These are phyloP conservation scores for Coniferiporia weirii DNA, from an alignment of 1,284 basidiomycete genomes.

Conservation along the genomic window DNA sequence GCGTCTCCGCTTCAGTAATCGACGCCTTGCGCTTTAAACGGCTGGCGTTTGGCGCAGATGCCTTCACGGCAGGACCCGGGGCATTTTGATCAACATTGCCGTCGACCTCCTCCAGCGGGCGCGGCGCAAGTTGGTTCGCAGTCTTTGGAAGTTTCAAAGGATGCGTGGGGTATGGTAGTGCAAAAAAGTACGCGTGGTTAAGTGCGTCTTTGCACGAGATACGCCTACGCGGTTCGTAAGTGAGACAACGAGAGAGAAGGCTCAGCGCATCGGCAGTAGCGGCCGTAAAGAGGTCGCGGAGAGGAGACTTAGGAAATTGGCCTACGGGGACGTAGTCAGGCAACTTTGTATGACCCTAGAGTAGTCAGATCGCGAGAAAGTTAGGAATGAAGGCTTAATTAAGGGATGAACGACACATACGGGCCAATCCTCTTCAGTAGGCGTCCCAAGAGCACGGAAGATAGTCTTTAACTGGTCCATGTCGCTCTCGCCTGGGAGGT, in stretches of 20 bases:
- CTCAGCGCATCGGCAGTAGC: slow-evolving; percentile 86
- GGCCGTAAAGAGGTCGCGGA: slow-evolving; percentile 86
- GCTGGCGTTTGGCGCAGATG: slow-evolving; percentile 30
- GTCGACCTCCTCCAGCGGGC: slow-evolving; percentile 68
- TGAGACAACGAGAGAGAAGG: slow-evolving; percentile 73
- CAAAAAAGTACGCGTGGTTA: slow-evolving; percentile 72
- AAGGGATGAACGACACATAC: slow-evolving; percentile 37
- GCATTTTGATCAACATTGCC: slow-evolving; percentile 52
- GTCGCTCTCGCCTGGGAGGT: slow-evolving; percentile 90
- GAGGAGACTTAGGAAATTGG: slow-evolving; percentile 76
- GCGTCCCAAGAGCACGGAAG: slow-evolving; percentile 92
- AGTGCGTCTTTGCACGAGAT: slow-evolving; percentile 79
- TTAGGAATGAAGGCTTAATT: neutral
- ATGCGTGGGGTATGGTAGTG: slow-evolving; percentile 74
- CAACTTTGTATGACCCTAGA: slow-evolving; percentile 81
- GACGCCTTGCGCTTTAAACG: slow-evolving; percentile 44
- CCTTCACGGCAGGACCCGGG: slow-evolving; percentile 34
- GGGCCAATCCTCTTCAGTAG: slow-evolving; percentile 96
- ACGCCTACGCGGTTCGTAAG: slow-evolving; percentile 83
- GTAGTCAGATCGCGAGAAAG: neutral
- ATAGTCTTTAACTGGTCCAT: slow-evolving; percentile 95
- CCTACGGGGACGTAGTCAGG: slow-evolving; percentile 84
- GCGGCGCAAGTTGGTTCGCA: slow-evolving; percentile 40
- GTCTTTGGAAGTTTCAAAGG: slow-evolving; percentile 82
- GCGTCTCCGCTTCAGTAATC: slow-evolving; percentile 32